Evolutionary conservation across 129 eudicot species (phyloP).

Genomic region (Smallanthus sonchifolius): DNA sequence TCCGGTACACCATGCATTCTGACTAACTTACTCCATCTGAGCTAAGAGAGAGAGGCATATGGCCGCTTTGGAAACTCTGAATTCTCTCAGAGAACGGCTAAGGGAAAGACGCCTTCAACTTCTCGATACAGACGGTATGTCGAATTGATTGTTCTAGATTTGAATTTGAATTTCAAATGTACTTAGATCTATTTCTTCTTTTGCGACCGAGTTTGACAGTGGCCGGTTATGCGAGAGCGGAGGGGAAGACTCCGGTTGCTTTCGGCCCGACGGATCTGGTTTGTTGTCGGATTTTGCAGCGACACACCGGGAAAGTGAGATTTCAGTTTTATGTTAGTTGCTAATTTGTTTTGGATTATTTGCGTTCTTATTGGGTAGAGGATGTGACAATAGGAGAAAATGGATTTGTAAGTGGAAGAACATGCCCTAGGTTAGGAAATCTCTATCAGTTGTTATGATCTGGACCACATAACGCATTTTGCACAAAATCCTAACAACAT

Average conservation of each 20-base stretch:
- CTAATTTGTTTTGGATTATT: not conserved
- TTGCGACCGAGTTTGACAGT: slow-evolving; percentile 37
- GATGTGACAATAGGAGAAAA: not conserved
- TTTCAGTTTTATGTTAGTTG: slow-evolving; percentile 4
- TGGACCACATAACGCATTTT: too few relatives aligned
- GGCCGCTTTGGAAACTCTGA: slow-evolving; percentile 74
- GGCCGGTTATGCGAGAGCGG: slow-evolving; percentile 67
- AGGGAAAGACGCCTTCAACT: slow-evolving; percentile 65
- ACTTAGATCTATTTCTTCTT: slow-evolving; percentile 23
- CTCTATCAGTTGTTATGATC: not conserved
- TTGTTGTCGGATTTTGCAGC: slow-evolving; percentile 85
- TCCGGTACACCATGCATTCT: too few relatives aligned
- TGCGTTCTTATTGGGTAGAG: not conserved
- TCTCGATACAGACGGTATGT: slow-evolving; percentile 79
- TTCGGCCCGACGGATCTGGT: slow-evolving; percentile 91
- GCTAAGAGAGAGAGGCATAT: slow-evolving; percentile 75
- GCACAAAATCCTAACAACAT: too few relatives aligned
- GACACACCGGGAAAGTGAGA: slow-evolving; percentile 87
- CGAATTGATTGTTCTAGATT: not conserved
- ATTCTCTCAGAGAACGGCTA: slow-evolving; percentile 58
- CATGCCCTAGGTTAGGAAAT: not conserved
- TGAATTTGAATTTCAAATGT: slow-evolving; percentile 11
- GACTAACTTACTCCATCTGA: too few relatives aligned
- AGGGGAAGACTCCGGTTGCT: slow-evolving; percentile 64
- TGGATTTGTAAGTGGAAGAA: not conserved